Evolutionary conservation across 2,329 filamentous ascomycete genomes (phyloP), one percentile per base, ranked within the genome.

Genomic region (Penicillium nordicum): DNA sequence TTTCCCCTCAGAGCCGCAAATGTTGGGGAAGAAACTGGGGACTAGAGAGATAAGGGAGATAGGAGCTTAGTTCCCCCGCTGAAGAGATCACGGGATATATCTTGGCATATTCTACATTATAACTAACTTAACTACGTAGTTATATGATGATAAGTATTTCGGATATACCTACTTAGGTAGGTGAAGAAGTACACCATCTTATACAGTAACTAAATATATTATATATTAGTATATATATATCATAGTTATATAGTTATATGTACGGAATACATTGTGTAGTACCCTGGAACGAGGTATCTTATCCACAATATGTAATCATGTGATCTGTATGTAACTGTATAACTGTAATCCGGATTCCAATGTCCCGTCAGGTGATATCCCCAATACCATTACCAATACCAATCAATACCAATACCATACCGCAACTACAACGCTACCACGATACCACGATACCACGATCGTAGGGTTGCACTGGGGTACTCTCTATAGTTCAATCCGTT

Each of bases 401-500:
- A 21, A 30, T 53, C 21, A 21, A 30, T 53, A 45, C 46, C 42
- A 42, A 54, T 56, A 56, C 58, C 42, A 51, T 58, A 63, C 54
- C 23, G 29, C 18, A 21, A 21, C 55, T 66, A 48, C 64, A 37
- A 67, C 62, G 48, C 55, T 59, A 55, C 50, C 30, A 32, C 27
- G 42, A n/a, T 34, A 55, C 50, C 30, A 32, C 27, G 42, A n/a
- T 34, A 55, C 50, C 30, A 32, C 27, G 42, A n/a, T 34, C 29
- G 12, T 30, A 64, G 50, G 62, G 67, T 70, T 68, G 58, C 68
- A 69, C 52, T 25, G 29, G 7, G 16, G 21, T 21, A 21, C 27
- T 14, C 29, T 36, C 21, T 29, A 4, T 51, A 29, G 43, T 43
- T 38, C 36, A 18, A 21, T 18, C 8, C 50, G 51, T 59, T 55